Evolutionary conservation across 805 yeast genomes (phyloP).

Genomic region (Candida coquimbonensis): DNA sequence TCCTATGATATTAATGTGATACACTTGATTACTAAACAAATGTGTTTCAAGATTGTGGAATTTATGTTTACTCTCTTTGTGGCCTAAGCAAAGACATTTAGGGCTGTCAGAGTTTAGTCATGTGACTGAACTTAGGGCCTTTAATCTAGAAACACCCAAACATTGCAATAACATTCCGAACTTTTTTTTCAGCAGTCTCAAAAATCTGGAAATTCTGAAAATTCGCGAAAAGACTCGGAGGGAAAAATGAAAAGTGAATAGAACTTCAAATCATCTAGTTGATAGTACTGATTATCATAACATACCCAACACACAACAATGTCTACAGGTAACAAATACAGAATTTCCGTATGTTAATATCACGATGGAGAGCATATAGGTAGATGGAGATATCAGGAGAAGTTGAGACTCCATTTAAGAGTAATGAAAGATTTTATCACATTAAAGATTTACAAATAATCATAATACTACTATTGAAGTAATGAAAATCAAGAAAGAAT

Average conservation of each 20-base stretch:
- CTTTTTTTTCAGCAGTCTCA: background rate
- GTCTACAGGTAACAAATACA: conserved; percentile 98
- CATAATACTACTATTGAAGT: too few species aligned
- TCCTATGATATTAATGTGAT: too few species aligned
- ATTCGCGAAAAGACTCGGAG: conserved; percentile 3
- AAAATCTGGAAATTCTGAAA: background rate
- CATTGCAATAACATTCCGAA: background rate
- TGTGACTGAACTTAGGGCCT: background rate
- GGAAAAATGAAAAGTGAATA: conserved; percentile 12
- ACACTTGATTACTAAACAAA: too few species aligned
- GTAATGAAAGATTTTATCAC: too few species aligned
- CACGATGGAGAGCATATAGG: background rate
- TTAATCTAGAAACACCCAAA: background rate
- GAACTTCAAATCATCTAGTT: conserved; percentile 3
- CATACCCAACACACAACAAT: conserved; percentile 33
- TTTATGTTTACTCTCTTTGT: too few species aligned
- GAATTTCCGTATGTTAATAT: conserved; percentile 85
- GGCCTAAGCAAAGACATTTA: too few species aligned
- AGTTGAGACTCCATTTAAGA: background rate
- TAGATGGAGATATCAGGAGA: background rate
- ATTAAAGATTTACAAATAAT: too few species aligned
- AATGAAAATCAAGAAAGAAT: too few species aligned
- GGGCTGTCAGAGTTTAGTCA: background rate
- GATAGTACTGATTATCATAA: conserved; percentile 1
- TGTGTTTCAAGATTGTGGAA: too few species aligned